phyloP scores from a whole-genome alignment of 1,284 basidiomycete species.

The Ceratobasidium sp. region DNA sequence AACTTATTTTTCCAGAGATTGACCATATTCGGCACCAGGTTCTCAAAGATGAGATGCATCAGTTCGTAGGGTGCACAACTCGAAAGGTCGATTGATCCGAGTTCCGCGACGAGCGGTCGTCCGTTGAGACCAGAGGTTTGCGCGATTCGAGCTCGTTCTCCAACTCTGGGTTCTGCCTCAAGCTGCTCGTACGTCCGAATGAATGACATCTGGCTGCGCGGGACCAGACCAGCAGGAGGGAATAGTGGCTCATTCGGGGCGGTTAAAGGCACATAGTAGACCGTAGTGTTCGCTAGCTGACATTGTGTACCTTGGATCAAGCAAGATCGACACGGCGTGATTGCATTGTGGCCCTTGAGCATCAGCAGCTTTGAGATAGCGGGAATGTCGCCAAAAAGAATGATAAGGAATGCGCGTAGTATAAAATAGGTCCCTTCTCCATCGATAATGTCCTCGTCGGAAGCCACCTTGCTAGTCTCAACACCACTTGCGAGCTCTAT shows the following conservation, averaged over 20 bases:
- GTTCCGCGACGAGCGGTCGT: not conserved
- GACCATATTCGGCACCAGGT: constrained; percentile 45
- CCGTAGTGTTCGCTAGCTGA: not conserved
- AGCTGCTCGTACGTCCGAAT: no score
- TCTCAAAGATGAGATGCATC: constrained; percentile 50
- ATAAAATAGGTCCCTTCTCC: not conserved
- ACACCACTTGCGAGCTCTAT: constrained; percentile 10
- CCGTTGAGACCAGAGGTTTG: not conserved
- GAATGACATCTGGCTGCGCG: not conserved
- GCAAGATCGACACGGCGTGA: constrained; percentile 18
- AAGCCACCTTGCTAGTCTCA: not conserved
- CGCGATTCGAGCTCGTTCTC: not conserved
- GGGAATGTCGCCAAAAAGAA: constrained; percentile 36
- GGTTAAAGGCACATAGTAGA: constrained; percentile 29
- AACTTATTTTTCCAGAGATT: constrained; percentile 1
- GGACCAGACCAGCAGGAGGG: not conserved
- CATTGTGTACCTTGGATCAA: constrained; percentile 5
- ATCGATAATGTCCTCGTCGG: not conserved
- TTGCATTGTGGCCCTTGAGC: constrained; percentile 30
- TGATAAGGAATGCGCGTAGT: constrained; percentile 9
- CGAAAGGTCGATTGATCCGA: constrained; percentile 30
- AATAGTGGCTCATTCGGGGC: not conserved
- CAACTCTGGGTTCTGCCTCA: not conserved
- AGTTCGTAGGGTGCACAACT: constrained; percentile 48
- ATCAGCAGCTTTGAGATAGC: constrained; percentile 18